These are phyloP conservation scores for Rhizopogon vulgaris DNA, from an alignment of 768 basidiomycete species.

Conservation along the genomic window DNA sequence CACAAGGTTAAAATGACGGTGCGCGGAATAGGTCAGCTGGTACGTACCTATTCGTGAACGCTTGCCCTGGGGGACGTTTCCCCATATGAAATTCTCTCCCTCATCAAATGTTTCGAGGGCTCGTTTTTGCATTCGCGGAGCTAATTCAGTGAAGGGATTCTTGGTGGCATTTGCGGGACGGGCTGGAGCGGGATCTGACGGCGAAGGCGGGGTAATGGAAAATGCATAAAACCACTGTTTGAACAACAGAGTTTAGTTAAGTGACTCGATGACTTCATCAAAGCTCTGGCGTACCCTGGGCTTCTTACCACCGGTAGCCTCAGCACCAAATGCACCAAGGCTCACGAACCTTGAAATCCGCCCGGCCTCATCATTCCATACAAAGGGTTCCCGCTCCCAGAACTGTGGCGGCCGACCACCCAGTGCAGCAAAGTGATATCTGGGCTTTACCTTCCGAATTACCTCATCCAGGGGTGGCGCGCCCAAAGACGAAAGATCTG, in stretches of 20 bases:
- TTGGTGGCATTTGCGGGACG: constrained; percentile 59
- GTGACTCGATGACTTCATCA: not conserved
- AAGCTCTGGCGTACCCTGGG: constrained; percentile 57
- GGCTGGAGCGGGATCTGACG: constrained; percentile 28
- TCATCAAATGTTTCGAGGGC: constrained; percentile 37
- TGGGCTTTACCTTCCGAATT: constrained; percentile 62
- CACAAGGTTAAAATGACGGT: not conserved
- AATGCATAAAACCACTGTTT: constrained; percentile 97
- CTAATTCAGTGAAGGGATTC: constrained; percentile 58
- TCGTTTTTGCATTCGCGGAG: constrained; percentile 44
- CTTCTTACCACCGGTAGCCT: constrained; percentile 59
- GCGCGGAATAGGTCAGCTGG: not conserved
- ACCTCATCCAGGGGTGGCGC: constrained; percentile 62
- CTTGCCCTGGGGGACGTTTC: constrained; percentile 52
- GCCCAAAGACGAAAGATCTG: constrained; percentile 35
- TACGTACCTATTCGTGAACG: constrained; percentile 48
- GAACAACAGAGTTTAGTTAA: not conserved
- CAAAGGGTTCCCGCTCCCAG: constrained; percentile 93
- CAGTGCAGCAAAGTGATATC: constrained; percentile 79
- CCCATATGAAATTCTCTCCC: constrained; percentile 67
- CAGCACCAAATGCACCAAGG: constrained; percentile 81
- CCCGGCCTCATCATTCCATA: constrained; percentile 68
- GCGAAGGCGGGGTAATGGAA: constrained; percentile 57
- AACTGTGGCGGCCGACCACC: constrained; percentile 67
- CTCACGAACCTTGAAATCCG: constrained; percentile 74